These are phyloP conservation scores for Santalum album DNA, from an alignment of 164 flowering plant genomes.

Conservation along the genomic window DNA sequence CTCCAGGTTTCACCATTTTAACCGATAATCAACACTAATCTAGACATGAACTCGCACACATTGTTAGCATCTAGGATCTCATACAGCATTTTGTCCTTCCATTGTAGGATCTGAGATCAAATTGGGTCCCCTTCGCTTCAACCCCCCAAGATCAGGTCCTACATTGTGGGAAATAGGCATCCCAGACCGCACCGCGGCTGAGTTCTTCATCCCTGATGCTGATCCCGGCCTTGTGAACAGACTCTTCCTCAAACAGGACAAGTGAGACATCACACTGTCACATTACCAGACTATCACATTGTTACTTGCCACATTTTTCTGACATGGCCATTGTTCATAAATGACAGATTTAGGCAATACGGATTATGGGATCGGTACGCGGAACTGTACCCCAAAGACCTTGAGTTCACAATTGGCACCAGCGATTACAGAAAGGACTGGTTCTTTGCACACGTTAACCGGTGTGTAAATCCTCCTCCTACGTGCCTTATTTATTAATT, in stretches of 20 bases:
- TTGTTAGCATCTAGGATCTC: neutral
- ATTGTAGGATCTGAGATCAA: neutral
- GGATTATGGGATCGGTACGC: conserved; percentile 1
- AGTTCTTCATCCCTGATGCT: neutral
- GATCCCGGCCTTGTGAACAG: neutral
- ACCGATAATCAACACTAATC: no score
- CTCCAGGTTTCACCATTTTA: neutral
- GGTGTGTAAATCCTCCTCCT: neutral
- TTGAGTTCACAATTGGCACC: neutral
- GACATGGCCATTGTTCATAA: no score
- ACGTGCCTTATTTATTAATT: neutral
- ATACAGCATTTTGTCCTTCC: no score
- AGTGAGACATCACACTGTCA: no score
- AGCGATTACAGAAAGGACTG: conserved; percentile 1
- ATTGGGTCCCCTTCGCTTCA: neutral
- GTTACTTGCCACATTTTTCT: no score
- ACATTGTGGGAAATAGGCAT: conserved; percentile 1
- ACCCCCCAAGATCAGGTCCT: neutral
- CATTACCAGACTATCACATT: no score
- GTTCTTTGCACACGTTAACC: conserved; percentile 1
- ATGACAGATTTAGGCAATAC: conserved; percentile 2
- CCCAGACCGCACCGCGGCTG: neutral
- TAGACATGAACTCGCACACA: no score
- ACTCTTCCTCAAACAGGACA: neutral
- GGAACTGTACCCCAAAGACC: neutral